These are phyloP conservation scores for Urostyla sp. DNA, from an alignment of 73 alveolate genomes.

Conservation along the genomic window DNA sequence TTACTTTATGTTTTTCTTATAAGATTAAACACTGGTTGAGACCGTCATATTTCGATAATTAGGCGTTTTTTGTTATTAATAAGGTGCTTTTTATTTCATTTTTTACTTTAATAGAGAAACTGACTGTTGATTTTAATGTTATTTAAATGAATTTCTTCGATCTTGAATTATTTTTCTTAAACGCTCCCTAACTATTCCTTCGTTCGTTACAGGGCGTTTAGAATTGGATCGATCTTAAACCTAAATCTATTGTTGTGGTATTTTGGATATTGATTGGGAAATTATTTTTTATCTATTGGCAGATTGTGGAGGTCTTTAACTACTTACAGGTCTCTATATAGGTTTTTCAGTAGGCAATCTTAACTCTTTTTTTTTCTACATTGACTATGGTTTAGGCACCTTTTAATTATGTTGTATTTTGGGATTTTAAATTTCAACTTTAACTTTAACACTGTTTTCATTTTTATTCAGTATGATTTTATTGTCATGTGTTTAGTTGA, in stretches of 20 bases:
- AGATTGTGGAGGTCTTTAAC: background rate
- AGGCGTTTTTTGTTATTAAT: background rate
- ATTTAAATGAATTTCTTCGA: background rate
- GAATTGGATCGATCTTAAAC: background rate
- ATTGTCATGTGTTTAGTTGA: too few species aligned
- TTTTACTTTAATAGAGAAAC: background rate
- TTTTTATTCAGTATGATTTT: too few species aligned
- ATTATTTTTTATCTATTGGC: background rate
- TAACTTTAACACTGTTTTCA: too few species aligned
- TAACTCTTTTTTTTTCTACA: background rate
- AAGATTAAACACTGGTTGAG: background rate
- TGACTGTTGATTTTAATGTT: too few species aligned
- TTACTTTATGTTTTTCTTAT: background rate
- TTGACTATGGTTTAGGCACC: constrained; percentile 33
- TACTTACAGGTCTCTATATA: background rate
- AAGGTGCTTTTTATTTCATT: background rate
- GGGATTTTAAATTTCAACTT: too few species aligned
- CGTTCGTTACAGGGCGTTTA: background rate
- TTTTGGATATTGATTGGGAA: background rate
- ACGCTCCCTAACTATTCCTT: constrained; percentile 12
- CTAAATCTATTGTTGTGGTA: background rate
- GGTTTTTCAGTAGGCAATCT: background rate
- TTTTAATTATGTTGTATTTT: too few species aligned
- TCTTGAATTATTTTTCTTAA: constrained; percentile 4
- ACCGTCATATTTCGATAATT: background rate